Evolutionary conservation across 192 early-diverging fungal genomes (phyloP).

Genomic region (Coemansia sp.): DNA sequence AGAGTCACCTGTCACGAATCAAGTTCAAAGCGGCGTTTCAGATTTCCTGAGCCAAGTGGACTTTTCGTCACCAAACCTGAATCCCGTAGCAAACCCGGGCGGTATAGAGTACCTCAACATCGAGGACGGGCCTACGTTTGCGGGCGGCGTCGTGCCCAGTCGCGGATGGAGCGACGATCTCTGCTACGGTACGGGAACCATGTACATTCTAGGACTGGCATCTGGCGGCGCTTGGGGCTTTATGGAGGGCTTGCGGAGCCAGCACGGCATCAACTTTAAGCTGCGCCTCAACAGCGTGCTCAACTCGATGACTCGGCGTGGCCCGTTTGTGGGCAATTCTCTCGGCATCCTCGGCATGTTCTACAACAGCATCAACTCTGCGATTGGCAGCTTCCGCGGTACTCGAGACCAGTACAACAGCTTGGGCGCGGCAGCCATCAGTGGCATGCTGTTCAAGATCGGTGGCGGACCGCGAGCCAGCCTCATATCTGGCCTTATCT

Average conservation of each 20-base stretch:
- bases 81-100: slow-evolving; percentile 23
- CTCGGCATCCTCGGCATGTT: slow-evolving; percentile 77
- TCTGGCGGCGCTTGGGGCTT: slow-evolving; percentile 74
- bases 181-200: slow-evolving; percentile 78
- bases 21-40: slow-evolving; percentile 45
- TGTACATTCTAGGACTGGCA: slow-evolving; percentile 70
- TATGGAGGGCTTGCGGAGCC: slow-evolving; percentile 67
- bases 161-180: slow-evolving; percentile 78
- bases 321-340: slow-evolving; percentile 82
- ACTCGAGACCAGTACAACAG: slow-evolving; percentile 65
- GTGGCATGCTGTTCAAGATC: slow-evolving; percentile 76
- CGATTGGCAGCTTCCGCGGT: slow-evolving; percentile 62
- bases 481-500: slow-evolving; percentile 55
- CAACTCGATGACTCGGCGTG: slow-evolving; percentile 78
- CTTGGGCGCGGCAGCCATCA: slow-evolving; percentile 66
- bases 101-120: slow-evolving; percentile 53
- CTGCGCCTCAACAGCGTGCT: slow-evolving; percentile 77
- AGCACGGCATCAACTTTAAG: slow-evolving; percentile 62
- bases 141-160: slow-evolving; percentile 60
- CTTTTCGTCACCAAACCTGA: slow-evolving; percentile 34
- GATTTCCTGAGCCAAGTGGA: slow-evolving; percentile 50
- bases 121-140: slow-evolving; percentile 41
- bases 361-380: slow-evolving; percentile 73
- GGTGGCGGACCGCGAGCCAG: slow-evolving; percentile 60
- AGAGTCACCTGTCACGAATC: slow-evolving; percentile 12